Conservation (phyloP, 2,329 filamentous ascomycete genomes). For the Orbilia brochopaga region DNA sequence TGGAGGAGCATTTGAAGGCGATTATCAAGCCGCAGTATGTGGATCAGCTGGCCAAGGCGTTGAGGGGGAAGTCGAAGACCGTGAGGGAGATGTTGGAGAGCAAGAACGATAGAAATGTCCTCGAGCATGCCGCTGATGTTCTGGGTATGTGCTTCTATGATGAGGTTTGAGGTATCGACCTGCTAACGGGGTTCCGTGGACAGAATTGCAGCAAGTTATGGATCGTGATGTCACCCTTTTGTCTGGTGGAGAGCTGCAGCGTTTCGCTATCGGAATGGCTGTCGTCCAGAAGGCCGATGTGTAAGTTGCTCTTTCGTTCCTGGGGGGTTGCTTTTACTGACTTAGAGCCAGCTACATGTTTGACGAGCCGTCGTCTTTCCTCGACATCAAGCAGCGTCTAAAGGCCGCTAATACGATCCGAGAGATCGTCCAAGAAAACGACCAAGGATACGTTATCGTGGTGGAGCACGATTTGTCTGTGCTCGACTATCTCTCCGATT, state of each 20-base stretch:
- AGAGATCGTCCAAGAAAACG: conserved; percentile 81
- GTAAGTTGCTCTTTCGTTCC: conserved; percentile 61
- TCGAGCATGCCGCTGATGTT: conserved; percentile 79
- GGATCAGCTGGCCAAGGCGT: conserved; percentile 93
- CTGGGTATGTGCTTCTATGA: conserved; percentile 63
- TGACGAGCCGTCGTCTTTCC: conserved; percentile 96
- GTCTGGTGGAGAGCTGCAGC: conserved; percentile 96
- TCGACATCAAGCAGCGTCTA: conserved; percentile 99
- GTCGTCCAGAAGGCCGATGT: conserved; percentile 96
- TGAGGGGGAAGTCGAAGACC: conserved; percentile 78
- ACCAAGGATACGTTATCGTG: conserved; percentile 83
- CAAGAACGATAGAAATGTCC: conserved; percentile 77
- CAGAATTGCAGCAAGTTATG: conserved; percentile 84
- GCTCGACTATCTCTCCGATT: conserved; percentile 97
- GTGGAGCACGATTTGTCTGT: conserved; percentile 99
- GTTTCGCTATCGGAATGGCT: conserved; percentile 94
- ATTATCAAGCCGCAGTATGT: conserved; percentile 99
- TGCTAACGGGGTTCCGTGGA: conserved; percentile 28
- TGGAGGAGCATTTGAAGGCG: conserved; percentile 96
- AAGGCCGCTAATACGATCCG: conserved; percentile 91
- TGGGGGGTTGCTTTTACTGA: background rate
- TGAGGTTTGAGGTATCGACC: conserved; percentile 9
- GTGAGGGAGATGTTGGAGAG: conserved; percentile 80
- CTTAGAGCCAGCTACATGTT: conserved; percentile 81
- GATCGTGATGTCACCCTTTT: conserved; percentile 88